phyloP scores from a whole-genome alignment of 2,329 filamentous ascomycete species.

The Stagonosporopsis chrysanthemi region DNA sequence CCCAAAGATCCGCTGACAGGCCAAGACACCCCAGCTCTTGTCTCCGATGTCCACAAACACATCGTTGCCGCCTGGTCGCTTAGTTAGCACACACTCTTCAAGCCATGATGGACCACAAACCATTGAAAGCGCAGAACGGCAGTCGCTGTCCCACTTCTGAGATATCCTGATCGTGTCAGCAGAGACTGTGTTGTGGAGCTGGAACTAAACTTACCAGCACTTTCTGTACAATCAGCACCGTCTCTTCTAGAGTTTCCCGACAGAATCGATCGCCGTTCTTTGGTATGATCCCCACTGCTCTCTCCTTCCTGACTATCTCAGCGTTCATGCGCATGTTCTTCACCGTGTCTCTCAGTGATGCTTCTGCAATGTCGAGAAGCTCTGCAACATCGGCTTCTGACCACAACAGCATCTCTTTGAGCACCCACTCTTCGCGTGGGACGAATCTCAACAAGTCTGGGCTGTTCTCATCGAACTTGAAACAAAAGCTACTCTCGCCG shows the following conservation, averaged over 20 bases:
- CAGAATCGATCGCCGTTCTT: constrained; percentile 72
- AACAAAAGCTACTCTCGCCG: constrained; percentile 95
- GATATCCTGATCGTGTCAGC: constrained; percentile 64
- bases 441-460: constrained; percentile 73
- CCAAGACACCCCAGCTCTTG: constrained; percentile 93
- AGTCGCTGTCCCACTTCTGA: constrained; percentile 72
- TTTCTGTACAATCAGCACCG: constrained; percentile 91
- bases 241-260: constrained; percentile 92
- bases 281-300: constrained; percentile 64
- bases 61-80: constrained; percentile 76
- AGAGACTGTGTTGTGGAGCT: neutral
- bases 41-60: constrained; percentile 99
- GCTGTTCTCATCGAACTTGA: constrained; percentile 73
- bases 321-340: constrained; percentile 81
- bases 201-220: constrained; percentile 62
- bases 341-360: constrained; percentile 81
- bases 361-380: constrained; percentile 89
- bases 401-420: constrained; percentile 80
- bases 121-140: constrained; percentile 98
- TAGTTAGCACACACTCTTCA: constrained; percentile 24
- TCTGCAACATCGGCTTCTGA: constrained; percentile 76
- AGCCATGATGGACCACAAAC: constrained; percentile 40
- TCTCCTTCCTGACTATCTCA: constrained; percentile 82
- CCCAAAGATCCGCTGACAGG: constrained; percentile 90
- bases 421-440: constrained; percentile 71